Percentiles rank a stretch among this genome's conserved stretches.
Evolutionary conservation across 352 stramenopile species (phyloP).

Genomic region (Peronosclerospora sorghi): DNA sequence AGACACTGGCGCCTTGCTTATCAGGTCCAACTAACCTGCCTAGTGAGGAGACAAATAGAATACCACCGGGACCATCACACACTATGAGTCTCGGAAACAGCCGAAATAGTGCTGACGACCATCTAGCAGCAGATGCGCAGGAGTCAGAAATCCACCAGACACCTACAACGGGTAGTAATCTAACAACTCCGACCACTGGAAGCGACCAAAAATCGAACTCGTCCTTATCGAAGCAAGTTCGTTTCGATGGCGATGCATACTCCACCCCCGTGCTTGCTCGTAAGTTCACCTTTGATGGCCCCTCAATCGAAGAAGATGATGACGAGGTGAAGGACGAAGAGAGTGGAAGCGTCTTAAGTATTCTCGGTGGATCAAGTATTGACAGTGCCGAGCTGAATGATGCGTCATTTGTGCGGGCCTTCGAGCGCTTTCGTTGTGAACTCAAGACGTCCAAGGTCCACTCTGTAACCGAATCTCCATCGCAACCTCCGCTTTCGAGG

Average conservation of each 20-base stretch:
- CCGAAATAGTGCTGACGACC: not conserved
- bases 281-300: conserved; percentile 50
- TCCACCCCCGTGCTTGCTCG: conserved; percentile 44
- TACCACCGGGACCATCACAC: conserved; percentile 1
- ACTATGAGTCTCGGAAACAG: conserved; percentile 1
- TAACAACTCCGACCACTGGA: conserved; percentile 35
- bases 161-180: conserved; percentile 15
- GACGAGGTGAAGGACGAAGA: conserved; percentile 21
- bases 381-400: conserved; percentile 44
- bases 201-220: conserved; percentile 33
- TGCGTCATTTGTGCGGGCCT: conserved; percentile 40
- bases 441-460: conserved; percentile 11
- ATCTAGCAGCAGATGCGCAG: not conserved
- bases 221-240: conserved; percentile 38
- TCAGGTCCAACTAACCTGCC: conserved; percentile 7
- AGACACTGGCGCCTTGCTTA: conserved; percentile 19
- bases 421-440: conserved; percentile 32
- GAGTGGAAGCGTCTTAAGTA: conserved; percentile 28
- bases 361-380: conserved; percentile 42
- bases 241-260: conserved; percentile 36
- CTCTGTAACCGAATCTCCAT: conserved; percentile 1
- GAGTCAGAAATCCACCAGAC: conserved; percentile 6
- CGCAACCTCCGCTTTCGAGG: conserved; percentile 7
- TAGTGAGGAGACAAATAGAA: not conserved
- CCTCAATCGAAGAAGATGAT: conserved; percentile 40